Evolutionary conservation across 179 eudicot genomes (phyloP).

Genomic region (Beta macrorhiza): DNA sequence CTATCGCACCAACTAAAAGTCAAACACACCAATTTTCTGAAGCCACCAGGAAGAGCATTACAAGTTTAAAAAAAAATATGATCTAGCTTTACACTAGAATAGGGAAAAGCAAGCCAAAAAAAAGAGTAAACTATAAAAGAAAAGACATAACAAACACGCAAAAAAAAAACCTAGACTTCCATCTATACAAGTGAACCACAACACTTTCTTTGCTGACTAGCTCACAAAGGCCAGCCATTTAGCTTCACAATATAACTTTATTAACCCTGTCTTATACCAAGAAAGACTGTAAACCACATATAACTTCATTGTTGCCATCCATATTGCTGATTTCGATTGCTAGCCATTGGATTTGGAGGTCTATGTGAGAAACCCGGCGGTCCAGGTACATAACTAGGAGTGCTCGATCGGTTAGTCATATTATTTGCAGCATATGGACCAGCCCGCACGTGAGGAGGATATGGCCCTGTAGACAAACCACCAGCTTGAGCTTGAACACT

Average conservation of each 20-base stretch:
- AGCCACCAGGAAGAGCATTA: not conserved
- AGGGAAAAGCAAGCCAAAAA: not conserved
- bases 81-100: not conserved
- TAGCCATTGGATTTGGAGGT: constrained; percentile 40
- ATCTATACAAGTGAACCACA: constrained; percentile 24
- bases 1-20: not conserved
- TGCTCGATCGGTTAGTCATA: constrained; percentile 36
- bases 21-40: not conserved
- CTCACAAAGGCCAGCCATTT: not conserved
- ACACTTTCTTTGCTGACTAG: not conserved
- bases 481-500: constrained; percentile 43
- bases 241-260: not conserved
- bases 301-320: constrained; percentile 55
- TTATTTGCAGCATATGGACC: constrained; percentile 40
- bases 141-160: not conserved
- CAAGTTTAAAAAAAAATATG: not conserved
- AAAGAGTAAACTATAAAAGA: not conserved
- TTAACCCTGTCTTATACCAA: not conserved
- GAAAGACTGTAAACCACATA: not conserved
- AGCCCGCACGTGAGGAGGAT: constrained; percentile 55
- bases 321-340: constrained; percentile 60
- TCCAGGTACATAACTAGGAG: constrained; percentile 45
- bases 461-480: constrained; percentile 49
- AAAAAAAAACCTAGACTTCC: not conserved
- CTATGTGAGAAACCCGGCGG: constrained; percentile 60